A percentile compares a stretch with the other conserved stretches of the same genome.
Evolutionary conservation across 371 early-diverging fungal genomes (phyloP).

Genomic region (Lichtheimia ramosa): DNA sequence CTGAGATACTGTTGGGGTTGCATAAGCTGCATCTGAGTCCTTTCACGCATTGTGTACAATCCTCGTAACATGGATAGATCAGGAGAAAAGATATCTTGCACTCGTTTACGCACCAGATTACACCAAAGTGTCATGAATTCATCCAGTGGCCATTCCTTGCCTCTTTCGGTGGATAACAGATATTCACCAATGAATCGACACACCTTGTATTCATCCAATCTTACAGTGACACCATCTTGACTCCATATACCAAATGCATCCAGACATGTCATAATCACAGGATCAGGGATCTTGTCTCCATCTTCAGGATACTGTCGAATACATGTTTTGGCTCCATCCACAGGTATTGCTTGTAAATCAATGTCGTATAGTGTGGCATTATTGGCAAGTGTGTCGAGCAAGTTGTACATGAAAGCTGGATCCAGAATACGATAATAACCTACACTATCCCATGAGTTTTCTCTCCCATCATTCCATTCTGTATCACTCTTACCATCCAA

Average conservation of each 20-base stretch:
- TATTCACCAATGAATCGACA: slow-evolving; percentile 43
- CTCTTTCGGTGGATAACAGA: slow-evolving; percentile 21
- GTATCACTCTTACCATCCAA: slow-evolving; percentile 30
- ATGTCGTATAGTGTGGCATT: slow-evolving; percentile 25
- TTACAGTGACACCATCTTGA: slow-evolving; percentile 2
- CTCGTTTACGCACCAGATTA: slow-evolving; percentile 28
- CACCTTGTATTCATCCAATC: slow-evolving; percentile 28
- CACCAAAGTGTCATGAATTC: slow-evolving; percentile 52
- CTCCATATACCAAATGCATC: slow-evolving; percentile 20
- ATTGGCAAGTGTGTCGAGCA: slow-evolving; percentile 39
- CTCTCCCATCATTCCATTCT: too few relatives aligned
- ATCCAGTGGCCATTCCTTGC: slow-evolving; percentile 48
- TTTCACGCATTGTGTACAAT: slow-evolving; percentile 26
- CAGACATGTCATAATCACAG: slow-evolving; percentile 28
- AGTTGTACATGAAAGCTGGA: slow-evolving; percentile 22
- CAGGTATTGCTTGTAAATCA: slow-evolving; percentile 19
- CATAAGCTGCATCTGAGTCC: slow-evolving; percentile 7
- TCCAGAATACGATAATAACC: slow-evolving; percentile 42
- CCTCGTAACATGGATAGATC: slow-evolving; percentile 35
- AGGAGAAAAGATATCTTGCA: slow-evolving; percentile 30
- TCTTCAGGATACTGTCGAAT: slow-evolving; percentile 21
- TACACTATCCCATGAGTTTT: neutral
- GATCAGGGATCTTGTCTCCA: slow-evolving; percentile 32
- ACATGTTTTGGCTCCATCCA: slow-evolving; percentile 25
- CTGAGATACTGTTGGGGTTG: slow-evolving; percentile 33